phyloP scores from a whole-genome alignment of 1,284 basidiomycete species.

The Cutaneotrichosporon spelunceum region DNA sequence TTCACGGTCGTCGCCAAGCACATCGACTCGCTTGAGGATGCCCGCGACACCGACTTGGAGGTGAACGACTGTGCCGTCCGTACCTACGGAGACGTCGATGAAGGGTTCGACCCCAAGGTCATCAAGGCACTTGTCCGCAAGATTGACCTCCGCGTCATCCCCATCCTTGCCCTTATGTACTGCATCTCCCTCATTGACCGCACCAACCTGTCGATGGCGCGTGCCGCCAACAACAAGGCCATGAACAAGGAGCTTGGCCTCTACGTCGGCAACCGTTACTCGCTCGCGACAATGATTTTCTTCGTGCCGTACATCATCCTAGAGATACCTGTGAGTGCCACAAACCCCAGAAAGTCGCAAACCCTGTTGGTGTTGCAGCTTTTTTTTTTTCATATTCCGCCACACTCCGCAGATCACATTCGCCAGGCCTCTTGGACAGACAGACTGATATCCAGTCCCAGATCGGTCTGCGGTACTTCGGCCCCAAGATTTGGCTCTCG shows the following conservation, averaged over 20 bases:
- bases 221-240: conserved; percentile 19
- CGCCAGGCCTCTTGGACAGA: not conserved
- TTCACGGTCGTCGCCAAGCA: not conserved
- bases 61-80: not conserved
- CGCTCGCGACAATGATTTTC: conserved; percentile 44
- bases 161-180: conserved; percentile 21
- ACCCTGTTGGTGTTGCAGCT: too few species aligned
- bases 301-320: conserved; percentile 52
- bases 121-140: conserved; percentile 16
- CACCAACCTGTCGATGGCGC: conserved; percentile 42
- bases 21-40: not conserved
- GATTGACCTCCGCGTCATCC: conserved; percentile 20
- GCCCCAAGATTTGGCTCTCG: conserved; percentile 21
- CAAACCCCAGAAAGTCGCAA: too few species aligned
- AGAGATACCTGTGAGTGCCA: conserved; percentile 25
- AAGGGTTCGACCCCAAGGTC: conserved; percentile 17
- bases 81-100: conserved; percentile 11
- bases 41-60: not conserved
- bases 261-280: conserved; percentile 46
- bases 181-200: conserved; percentile 30
- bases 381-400: too few species aligned
- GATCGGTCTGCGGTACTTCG: conserved; percentile 29
- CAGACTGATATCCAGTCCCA: conserved; percentile 27
- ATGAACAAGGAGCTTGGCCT: conserved; percentile 36
- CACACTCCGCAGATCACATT: not conserved